Conservation (phyloP, 2,329 filamentous ascomycete species). For the Paraconiothyrium brasiliense region DNA sequence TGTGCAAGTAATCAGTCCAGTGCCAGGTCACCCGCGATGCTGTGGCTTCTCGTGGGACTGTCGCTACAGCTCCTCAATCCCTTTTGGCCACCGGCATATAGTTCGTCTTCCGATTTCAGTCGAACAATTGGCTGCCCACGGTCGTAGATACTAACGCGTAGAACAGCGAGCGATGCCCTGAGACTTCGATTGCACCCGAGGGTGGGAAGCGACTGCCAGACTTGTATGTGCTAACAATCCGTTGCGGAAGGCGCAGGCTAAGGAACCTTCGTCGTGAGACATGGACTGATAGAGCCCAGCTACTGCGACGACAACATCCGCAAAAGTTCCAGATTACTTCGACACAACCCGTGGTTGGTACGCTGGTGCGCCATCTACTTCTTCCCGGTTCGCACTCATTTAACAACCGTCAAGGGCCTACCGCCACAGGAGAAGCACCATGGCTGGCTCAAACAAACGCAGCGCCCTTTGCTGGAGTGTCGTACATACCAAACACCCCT, state of each 20-base stretch:
- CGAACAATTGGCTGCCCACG: neutral
- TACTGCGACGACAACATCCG: slow-evolving; percentile 31
- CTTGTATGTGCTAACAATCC: slow-evolving; percentile 29
- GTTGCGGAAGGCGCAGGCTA: neutral
- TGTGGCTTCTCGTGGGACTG: slow-evolving; percentile 17
- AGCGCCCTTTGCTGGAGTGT: slow-evolving; percentile 67
- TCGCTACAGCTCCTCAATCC: slow-evolving; percentile 16
- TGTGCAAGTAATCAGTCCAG: too few relatives aligned
- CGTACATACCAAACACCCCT: slow-evolving; percentile 74
- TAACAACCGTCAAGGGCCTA: slow-evolving; percentile 62
- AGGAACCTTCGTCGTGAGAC: neutral
- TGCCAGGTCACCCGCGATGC: slow-evolving; percentile 5
- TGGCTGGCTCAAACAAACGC: slow-evolving; percentile 77
- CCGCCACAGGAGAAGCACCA: slow-evolving; percentile 73
- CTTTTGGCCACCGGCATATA: slow-evolving; percentile 7
- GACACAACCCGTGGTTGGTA: slow-evolving; percentile 43
- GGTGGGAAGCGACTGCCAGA: slow-evolving; percentile 25
- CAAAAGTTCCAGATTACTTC: slow-evolving; percentile 44
- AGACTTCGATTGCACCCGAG: slow-evolving; percentile 28
- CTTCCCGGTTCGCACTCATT: neutral
- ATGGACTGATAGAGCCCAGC: slow-evolving; percentile 23
- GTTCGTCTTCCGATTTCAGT: slow-evolving; percentile 7
- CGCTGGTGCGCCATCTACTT: slow-evolving; percentile 28
- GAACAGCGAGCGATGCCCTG: neutral
- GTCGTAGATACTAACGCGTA: neutral